Evolutionary conservation across 2,329 filamentous ascomycete genomes (phyloP), one percentile per base, ranked within the genome.

Genomic region (Aspergillus quadrilineatus): DNA sequence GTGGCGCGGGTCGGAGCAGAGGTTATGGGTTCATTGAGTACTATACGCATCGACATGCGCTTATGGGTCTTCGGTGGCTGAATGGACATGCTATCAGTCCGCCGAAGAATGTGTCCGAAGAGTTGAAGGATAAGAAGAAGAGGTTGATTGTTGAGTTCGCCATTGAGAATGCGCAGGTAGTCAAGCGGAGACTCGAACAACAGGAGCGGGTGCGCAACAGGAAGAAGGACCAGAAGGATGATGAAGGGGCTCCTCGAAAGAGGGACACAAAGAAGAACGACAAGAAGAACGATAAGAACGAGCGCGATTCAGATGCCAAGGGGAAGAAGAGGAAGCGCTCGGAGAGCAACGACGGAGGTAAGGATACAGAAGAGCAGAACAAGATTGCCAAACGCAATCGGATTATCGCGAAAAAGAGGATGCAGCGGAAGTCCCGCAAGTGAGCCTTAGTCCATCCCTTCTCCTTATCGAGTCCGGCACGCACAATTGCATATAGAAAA

Each of bases 1-100:
- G 80, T 50, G 91, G 89, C 6, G 91, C 86, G 6, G 92, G 92
- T 46, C 85, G 89, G 70, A 94, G 89, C 71, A 85, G 93, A 71
- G 94, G 94, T 4, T 99, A 99, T 72, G 94, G 95, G 10, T 99
- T 99, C 78, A 89, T 99, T 64, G 94, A 99, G 77, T 99, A 97
- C 75, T 89, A 87, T 62, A 94, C 90, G 30, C 94, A 99, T 70
- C 88, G 94, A 49, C 93, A 89, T 80, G 94, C 94, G 12, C 81
- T 99, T 39, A 97, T 97, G 90, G 94, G 91, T 26, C 79, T 99
- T 60, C 83, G 94, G 46, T 97, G 91, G 86, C 81, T 99, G 56
- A 99, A 99, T 71, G 92, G 93, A 1, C 87, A 87, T 62, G 77
- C 80, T 7, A 75, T 87, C 39, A 81, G 73, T 37, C 63, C 67